Conservation (phyloP, 768 basidiomycete species). For the Lentinula sp. region DNA sequence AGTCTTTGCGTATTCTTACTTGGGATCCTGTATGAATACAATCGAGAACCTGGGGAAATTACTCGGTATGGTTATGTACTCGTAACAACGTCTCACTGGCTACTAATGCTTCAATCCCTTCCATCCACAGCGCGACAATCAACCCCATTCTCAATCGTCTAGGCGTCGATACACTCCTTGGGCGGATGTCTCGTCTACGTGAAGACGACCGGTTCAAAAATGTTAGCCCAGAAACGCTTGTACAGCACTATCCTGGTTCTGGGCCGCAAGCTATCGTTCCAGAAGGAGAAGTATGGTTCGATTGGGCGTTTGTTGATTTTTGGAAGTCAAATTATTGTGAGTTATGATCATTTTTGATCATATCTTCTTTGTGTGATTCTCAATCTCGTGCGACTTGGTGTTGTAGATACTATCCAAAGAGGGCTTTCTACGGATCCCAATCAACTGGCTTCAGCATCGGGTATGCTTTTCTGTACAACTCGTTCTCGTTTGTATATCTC, state of each 20-base stretch:
- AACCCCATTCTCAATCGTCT: slow-evolving; percentile 87
- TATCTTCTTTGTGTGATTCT: background rate
- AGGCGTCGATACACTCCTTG: slow-evolving; percentile 83
- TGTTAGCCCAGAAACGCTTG: slow-evolving; percentile 80
- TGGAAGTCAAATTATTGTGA: slow-evolving; percentile 97
- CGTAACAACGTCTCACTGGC: too few relatives aligned
- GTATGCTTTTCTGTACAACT: slow-evolving; percentile 26
- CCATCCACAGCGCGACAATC: slow-evolving; percentile 59
- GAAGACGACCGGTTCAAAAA: slow-evolving; percentile 93
- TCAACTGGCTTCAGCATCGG: slow-evolving; percentile 51
- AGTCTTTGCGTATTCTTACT: slow-evolving; percentile 89
- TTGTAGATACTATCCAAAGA: slow-evolving; percentile 68
- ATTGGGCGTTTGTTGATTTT: slow-evolving; percentile 97
- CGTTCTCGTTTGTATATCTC: background rate
- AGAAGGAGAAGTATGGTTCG: slow-evolving; percentile 92
- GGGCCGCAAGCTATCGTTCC: slow-evolving; percentile 34
- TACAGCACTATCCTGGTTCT: slow-evolving; percentile 38
- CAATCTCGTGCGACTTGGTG: background rate
- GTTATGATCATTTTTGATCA: slow-evolving; percentile 18
- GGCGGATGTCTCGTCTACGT: slow-evolving; percentile 78
- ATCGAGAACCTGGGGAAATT: slow-evolving; percentile 91
- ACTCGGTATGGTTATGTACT: slow-evolving; percentile 54
- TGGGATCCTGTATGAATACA: slow-evolving; percentile 94
- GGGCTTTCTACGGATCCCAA: slow-evolving; percentile 68
- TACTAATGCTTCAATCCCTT: background rate